Conservation (phyloP, 805 yeast species). For the Pichia californica region DNA sequence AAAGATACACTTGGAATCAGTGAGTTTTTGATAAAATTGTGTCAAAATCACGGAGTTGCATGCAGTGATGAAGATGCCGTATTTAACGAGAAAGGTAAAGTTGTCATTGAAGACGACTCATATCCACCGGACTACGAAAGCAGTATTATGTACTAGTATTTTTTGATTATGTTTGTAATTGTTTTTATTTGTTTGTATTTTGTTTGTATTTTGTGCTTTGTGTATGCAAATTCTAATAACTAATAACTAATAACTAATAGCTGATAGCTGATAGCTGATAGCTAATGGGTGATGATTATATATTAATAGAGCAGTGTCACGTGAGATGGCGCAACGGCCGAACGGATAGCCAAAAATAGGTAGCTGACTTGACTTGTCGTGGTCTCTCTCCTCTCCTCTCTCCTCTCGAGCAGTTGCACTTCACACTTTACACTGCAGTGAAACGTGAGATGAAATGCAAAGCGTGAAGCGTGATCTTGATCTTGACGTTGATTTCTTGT, state of each 20-base stretch:
- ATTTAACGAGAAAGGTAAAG: constrained; percentile 51
- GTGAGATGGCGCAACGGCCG: not conserved
- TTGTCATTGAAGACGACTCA: constrained; percentile 44
- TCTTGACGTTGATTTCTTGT: no score
- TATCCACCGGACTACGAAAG: constrained; percentile 59
- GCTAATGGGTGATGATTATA: no score
- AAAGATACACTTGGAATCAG: constrained; percentile 64
- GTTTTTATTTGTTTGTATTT: not conserved
- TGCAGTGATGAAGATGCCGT: constrained; percentile 53
- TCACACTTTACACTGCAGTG: no score
- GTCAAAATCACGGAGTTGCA: constrained; percentile 43
- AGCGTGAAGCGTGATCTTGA: no score
- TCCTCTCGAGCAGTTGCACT: no score
- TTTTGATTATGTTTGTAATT: not conserved
- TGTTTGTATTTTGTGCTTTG: not conserved
- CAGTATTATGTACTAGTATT: constrained; percentile 27
- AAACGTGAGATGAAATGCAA: no score
- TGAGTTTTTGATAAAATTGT: constrained; percentile 48
- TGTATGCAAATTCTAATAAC: no score
- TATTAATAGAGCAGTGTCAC: not conserved
- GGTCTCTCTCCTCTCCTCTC: no score
- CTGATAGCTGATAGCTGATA: no score
- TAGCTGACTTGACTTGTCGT: no score
- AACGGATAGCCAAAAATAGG: no score
- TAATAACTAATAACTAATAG: no score